These are phyloP conservation scores for Liquidambar formosana DNA, from an alignment of 164 flowering plant species.

Conservation along the genomic window DNA sequence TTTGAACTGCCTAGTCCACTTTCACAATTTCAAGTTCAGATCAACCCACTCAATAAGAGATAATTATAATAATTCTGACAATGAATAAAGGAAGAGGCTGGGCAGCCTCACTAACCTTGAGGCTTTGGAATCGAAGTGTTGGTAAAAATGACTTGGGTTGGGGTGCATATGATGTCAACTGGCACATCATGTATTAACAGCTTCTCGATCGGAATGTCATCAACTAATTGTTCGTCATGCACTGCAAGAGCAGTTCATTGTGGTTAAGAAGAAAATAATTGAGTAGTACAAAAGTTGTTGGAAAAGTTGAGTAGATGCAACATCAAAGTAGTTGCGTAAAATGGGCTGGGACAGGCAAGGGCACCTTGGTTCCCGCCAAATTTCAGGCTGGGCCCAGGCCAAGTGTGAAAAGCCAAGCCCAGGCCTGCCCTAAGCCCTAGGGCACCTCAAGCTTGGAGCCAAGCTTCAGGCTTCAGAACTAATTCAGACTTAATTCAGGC, in stretches of 20 bases:
- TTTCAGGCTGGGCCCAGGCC: too few relatives aligned
- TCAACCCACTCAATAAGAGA: neutral
- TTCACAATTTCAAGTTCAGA: too few relatives aligned
- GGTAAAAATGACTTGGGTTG: slow-evolving; percentile 75
- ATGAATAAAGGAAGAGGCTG: neutral
- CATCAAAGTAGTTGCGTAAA: too few relatives aligned
- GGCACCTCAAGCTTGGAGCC: too few relatives aligned
- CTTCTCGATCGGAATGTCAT: slow-evolving; percentile 81
- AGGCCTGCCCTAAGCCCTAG: too few relatives aligned
- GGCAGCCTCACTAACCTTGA: slow-evolving; percentile 49
- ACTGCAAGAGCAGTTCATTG: slow-evolving; percentile 38
- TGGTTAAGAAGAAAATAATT: neutral
- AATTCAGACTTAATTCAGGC: too few relatives aligned
- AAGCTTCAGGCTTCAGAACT: too few relatives aligned
- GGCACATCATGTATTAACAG: slow-evolving; percentile 86
- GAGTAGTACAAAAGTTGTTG: neutral
- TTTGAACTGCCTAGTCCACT: too few relatives aligned
- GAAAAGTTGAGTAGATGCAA: neutral
- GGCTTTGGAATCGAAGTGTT: slow-evolving; percentile 81
- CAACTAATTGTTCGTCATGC: slow-evolving; percentile 81
- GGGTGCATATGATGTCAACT: slow-evolving; percentile 87
- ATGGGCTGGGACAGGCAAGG: too few relatives aligned
- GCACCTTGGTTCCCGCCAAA: too few relatives aligned
- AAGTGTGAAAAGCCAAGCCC: too few relatives aligned
- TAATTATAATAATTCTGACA: neutral